These are phyloP conservation scores for Plasmodium yoelii DNA, from an alignment of 169 alveolate species.

Conservation along the genomic window DNA sequence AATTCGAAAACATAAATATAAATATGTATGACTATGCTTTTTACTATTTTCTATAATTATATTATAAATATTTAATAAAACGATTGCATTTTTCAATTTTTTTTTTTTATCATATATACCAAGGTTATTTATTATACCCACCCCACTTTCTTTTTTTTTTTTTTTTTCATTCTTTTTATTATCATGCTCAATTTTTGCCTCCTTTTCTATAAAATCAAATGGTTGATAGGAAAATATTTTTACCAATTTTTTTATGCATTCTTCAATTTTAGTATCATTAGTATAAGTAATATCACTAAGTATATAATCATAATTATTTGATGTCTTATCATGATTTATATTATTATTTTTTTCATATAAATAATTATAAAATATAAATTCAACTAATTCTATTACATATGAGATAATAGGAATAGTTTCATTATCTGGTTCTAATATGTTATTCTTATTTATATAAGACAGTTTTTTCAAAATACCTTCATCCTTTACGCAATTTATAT, in stretches of 20 bases:
- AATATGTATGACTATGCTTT: constrained; percentile 58
- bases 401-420: constrained; percentile 30
- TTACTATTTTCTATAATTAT: constrained; percentile 48
- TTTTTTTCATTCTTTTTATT: background rate
- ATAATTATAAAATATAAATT: constrained; percentile 47
- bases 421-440: background rate
- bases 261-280: constrained; percentile 15
- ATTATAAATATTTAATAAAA: constrained; percentile 63
- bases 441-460: constrained; percentile 12
- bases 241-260: constrained; percentile 28
- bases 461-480: constrained; percentile 23
- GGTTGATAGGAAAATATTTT: constrained; percentile 3
- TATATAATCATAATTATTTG: constrained; percentile 1
- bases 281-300: constrained; percentile 23
- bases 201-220: background rate
- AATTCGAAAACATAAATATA: constrained; percentile 56
- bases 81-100: constrained; percentile 39
- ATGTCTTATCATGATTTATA: constrained; percentile 12
- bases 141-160: background rate
- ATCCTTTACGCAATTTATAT: constrained; percentile 13
- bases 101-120: constrained; percentile 56
- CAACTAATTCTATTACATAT: constrained; percentile 56
- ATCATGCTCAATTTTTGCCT: background rate
- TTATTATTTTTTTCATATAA: constrained; percentile 47
- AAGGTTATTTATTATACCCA: constrained; percentile 19